Evolutionary conservation across 1,139 yeast genomes (phyloP).

Genomic region (Yamadazyma taylorii): DNA sequence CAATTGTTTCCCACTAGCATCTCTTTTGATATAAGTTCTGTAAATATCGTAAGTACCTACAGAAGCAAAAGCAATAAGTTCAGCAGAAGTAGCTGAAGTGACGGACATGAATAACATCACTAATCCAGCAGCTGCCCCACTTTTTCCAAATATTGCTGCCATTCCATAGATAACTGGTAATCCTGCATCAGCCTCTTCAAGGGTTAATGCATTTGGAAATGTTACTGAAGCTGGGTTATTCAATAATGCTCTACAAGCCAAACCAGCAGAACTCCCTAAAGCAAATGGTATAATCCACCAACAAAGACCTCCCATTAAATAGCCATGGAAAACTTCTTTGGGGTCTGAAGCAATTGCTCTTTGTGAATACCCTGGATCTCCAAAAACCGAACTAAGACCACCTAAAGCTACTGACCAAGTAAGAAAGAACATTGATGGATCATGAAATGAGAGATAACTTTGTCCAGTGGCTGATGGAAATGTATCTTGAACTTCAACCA

Average conservation of each 20-base stretch:
- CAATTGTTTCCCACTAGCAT: conserved; percentile 32
- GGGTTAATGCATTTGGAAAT: conserved; percentile 26
- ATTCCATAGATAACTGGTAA: conserved; percentile 20
- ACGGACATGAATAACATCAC: conserved; percentile 37
- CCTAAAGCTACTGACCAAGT: conserved; percentile 30
- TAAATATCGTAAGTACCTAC: conserved; percentile 36
- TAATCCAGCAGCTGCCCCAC: conserved; percentile 38
- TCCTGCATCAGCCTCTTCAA: conserved; percentile 20
- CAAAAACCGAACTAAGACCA: conserved; percentile 35
- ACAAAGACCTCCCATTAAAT: conserved; percentile 38
- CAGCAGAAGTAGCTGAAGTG: conserved; percentile 40
- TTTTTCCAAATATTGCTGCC: conserved; percentile 30
- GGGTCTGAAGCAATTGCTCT: conserved; percentile 44
- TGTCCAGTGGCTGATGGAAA: conserved; percentile 15
- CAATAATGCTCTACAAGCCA: conserved; percentile 34
- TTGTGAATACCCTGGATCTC: conserved; percentile 42
- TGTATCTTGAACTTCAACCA: conserved; percentile 21
- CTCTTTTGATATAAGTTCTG: conserved; percentile 33
- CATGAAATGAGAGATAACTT: conserved; percentile 17
- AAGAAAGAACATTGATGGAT: conserved; percentile 17
- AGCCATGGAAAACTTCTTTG: conserved; percentile 32
- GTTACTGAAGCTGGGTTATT: conserved; percentile 28
- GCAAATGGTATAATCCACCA: conserved; percentile 42
- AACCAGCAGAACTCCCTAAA: conserved; percentile 34
- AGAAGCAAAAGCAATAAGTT: conserved; percentile 38